A percentile compares a stretch with the other conserved stretches of the same genome.
Evolutionary conservation across 495 filamentous ascomycete species (phyloP).

Genomic region (Daldinia caldariorum): DNA sequence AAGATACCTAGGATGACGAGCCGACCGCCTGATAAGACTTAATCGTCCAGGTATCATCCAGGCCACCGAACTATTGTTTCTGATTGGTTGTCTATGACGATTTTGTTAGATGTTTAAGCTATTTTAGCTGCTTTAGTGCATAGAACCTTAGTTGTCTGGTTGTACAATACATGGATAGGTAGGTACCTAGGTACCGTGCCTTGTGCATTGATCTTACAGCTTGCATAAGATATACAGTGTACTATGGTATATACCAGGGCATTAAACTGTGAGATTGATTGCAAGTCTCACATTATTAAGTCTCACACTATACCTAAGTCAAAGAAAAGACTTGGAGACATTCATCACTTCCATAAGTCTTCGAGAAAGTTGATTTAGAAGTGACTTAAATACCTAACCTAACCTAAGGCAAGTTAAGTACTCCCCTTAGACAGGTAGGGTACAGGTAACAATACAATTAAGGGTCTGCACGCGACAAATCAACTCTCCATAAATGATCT

Average conservation of each 20-base stretch:
- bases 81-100: slow-evolving; percentile 42
- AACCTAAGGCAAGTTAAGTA: no score
- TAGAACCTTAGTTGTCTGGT: not conserved
- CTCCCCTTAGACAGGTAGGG: no score
- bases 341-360: slow-evolving; percentile 2
- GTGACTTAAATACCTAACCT: no score
- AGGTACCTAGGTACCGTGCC: no score
- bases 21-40: slow-evolving; percentile 44
- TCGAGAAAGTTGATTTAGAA: not conserved
- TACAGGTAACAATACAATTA: not conserved
- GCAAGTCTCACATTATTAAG: no score
- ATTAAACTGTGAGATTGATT: not conserved
- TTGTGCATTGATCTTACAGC: not conserved
- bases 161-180: not conserved
- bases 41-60: not conserved
- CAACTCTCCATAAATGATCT: not conserved
- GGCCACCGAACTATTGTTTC: slow-evolving; percentile 19
- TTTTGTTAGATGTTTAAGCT: slow-evolving; percentile 27
- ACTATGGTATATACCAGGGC: not conserved
- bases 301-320: not conserved
- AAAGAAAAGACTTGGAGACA: not conserved
- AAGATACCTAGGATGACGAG: slow-evolving; percentile 43
- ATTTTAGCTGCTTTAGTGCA: slow-evolving; percentile 24
- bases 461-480: not conserved
- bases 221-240: slow-evolving; percentile 2